Evolutionary conservation across 768 basidiomycete species (phyloP).

Genomic region (Dentipellis fragilis): DNA sequence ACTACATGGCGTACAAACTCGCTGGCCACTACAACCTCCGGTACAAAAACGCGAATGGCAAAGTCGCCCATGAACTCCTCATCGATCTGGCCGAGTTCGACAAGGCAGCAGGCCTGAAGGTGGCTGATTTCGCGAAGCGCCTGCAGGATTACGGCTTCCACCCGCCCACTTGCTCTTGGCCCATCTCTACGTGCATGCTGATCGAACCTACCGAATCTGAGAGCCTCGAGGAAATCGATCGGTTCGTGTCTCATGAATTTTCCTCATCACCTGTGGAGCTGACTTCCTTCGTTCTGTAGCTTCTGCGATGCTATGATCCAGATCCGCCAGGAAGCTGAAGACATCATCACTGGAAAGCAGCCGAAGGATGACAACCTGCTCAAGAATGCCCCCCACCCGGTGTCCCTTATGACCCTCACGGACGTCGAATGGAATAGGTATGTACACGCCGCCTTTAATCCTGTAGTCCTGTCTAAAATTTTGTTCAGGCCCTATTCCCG

Average conservation of each 20-base stretch:
- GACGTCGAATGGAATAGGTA: constrained; percentile 84
- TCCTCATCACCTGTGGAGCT: background rate
- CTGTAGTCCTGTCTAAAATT: constrained; percentile 4
- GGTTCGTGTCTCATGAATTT: constrained; percentile 29
- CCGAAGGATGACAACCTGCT: constrained; percentile 87
- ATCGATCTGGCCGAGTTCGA: constrained; percentile 96
- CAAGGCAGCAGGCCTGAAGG: constrained; percentile 80
- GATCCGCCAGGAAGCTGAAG: constrained; percentile 86
- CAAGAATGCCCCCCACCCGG: constrained; percentile 90
- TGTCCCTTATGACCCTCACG: constrained; percentile 58
- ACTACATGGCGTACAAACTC: constrained; percentile 91
- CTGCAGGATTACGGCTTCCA: constrained; percentile 95
- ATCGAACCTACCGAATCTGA: constrained; percentile 98
- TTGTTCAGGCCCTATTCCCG: constrained; percentile 73
- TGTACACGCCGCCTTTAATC: constrained; percentile 13
- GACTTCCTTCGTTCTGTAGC: constrained; percentile 25
- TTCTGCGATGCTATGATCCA: constrained; percentile 99
- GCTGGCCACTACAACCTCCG: constrained; percentile 76
- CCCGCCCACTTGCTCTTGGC: constrained; percentile 98
- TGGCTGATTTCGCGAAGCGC: constrained; percentile 93
- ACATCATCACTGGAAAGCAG: constrained; percentile 78
- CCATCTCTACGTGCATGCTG: constrained; percentile 92
- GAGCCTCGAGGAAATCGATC: constrained; percentile 85
- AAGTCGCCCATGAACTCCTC: constrained; percentile 92
- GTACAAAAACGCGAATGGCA: constrained; percentile 83